Evolutionary conservation across 2,329 filamentous ascomycete genomes (phyloP).

Genomic region (Arachnomyces sp.): DNA sequence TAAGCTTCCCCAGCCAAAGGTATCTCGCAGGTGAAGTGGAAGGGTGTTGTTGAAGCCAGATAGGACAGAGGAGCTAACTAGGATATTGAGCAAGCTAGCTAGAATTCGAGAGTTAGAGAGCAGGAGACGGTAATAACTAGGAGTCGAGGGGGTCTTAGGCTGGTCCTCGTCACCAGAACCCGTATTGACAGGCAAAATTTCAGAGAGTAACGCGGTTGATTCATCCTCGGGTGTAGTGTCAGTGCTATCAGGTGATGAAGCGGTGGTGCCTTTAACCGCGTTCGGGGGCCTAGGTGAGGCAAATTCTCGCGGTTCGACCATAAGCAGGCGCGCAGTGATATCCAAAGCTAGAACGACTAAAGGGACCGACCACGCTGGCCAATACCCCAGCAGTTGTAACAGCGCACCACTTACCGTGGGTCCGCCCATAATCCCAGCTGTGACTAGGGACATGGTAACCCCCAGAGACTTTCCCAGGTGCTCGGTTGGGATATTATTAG

Average conservation of each 20-base stretch:
- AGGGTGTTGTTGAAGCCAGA: slow-evolving; percentile 1
- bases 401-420: slow-evolving; percentile 22
- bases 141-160: no score
- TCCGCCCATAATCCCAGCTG: slow-evolving; percentile 19
- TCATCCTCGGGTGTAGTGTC: no score
- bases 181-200: no score
- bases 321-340: slow-evolving; percentile 21
- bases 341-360: slow-evolving; percentile 20
- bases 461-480: slow-evolving; percentile 22
- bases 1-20: no score
- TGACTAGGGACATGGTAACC: slow-evolving; percentile 17
- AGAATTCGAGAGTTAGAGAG: background rate
- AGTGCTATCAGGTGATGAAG: no score
- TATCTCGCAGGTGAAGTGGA: background rate
- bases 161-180: no score
- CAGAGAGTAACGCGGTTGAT: no score
- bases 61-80: background rate
- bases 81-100: background rate
- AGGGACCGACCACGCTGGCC: slow-evolving; percentile 22
- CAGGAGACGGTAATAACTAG: no score
- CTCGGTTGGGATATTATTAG: slow-evolving; percentile 20
- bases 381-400: slow-evolving; percentile 22
- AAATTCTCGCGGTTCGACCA: slow-evolving; percentile 17
- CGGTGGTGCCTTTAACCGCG: background rate
- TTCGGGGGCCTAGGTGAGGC: background rate